Percentiles rank a stretch among this genome's conserved stretches.
Evolutionary conservation across 164 flowering plant genomes (phyloP).

Genomic region (Berberis thunbergii): DNA sequence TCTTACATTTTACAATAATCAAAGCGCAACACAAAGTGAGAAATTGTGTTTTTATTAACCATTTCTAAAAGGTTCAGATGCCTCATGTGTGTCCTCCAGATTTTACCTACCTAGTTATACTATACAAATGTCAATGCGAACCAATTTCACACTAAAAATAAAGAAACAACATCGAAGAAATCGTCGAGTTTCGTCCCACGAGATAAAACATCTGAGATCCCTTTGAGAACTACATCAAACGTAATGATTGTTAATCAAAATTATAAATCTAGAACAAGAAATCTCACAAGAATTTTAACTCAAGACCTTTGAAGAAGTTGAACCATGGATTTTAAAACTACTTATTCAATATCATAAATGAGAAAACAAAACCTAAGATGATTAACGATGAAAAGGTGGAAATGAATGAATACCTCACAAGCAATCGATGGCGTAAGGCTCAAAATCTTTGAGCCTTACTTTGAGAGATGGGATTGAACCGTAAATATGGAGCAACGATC

Average conservation of each 20-base stretch:
- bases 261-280: neutral
- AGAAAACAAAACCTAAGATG: neutral
- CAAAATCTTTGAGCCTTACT: constrained; percentile 89
- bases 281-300: too few species aligned
- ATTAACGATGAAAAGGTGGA: too few species aligned
- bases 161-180: neutral
- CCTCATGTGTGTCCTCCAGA: constrained; percentile 72
- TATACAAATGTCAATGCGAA: neutral
- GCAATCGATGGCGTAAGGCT: constrained; percentile 81
- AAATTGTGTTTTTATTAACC: constrained; percentile 68
- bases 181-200: constrained; percentile 82
- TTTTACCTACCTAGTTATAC: constrained; percentile 32
- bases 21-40: constrained; percentile 83
- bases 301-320: neutral
- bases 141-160: neutral
- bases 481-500: constrained; percentile 50
- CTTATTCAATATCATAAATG: neutral
- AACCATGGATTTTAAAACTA: neutral
- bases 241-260: neutral
- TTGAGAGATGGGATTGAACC: constrained; percentile 69
- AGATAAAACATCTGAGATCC: constrained; percentile 76
- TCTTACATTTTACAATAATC: constrained; percentile 86
- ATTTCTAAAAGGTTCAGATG: constrained; percentile 46
- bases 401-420: constrained; percentile 54
- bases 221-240: constrained; percentile 54